A percentile compares a stretch with the other conserved stretches of the same genome.
Conservation (phyloP, 2,329 filamentous ascomycete species). For the Claviceps africana region DNA sequence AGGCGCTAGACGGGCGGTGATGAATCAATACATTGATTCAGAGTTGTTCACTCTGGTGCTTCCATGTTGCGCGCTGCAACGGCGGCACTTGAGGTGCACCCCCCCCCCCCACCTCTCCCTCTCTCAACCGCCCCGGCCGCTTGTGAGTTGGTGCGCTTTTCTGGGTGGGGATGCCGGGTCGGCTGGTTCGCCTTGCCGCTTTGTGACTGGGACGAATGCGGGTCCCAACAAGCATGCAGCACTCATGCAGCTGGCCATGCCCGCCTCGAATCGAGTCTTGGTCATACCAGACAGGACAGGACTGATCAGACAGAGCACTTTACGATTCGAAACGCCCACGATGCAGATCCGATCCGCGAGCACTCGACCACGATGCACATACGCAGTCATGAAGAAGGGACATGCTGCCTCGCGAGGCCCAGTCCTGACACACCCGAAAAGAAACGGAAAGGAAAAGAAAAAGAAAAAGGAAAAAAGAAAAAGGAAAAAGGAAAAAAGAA, state of each 20-base stretch:
- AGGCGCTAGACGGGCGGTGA: constrained; percentile 2
- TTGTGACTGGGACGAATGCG: neutral
- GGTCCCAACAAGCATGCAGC: neutral
- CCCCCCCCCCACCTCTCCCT: neutral
- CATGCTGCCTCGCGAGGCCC: too few species aligned
- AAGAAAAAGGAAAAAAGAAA: neutral
- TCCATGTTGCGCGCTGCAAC: neutral
- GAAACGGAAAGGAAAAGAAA: neutral
- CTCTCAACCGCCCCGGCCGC: neutral
- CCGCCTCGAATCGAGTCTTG: too few species aligned
- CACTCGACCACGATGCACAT: too few species aligned
- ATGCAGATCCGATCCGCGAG: too few species aligned
- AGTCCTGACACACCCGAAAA: too few species aligned
- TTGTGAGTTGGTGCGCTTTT: neutral
- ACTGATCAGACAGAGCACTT: too few species aligned
- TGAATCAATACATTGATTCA: constrained; percentile 1
- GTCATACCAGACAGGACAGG: too few species aligned
- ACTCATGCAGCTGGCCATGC: neutral
- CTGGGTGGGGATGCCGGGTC: constrained; percentile 3
- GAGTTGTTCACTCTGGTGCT: neutral
- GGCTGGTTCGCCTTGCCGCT: constrained; percentile 3
- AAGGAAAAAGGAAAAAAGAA: too few species aligned
- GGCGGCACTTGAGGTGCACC: neutral
- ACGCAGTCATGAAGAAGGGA: too few species aligned
- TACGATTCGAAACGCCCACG: too few species aligned